Percentiles rank a stretch among this genome's conserved stretches.
phyloP scores from a whole-genome alignment of 73 alveolate species.

The Blepharisma japonicum region DNA sequence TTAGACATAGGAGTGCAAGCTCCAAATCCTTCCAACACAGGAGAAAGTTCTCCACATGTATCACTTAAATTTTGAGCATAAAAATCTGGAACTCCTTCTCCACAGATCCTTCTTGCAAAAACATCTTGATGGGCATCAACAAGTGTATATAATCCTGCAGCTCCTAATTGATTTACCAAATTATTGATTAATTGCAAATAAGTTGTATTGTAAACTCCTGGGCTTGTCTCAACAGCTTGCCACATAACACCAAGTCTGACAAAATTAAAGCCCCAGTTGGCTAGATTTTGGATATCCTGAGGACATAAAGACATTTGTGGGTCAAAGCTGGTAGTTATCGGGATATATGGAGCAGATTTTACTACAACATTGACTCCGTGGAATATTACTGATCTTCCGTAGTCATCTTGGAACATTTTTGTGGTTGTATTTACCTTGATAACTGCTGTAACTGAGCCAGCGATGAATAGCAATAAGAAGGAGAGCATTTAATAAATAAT shows the following conservation, averaged over 20 bases:
- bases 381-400: conserved; percentile 59
- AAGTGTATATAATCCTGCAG: conserved; percentile 65
- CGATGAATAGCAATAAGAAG: too few relatives aligned
- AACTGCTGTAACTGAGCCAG: too few relatives aligned
- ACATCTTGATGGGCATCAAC: conserved; percentile 87
- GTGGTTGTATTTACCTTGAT: conserved; percentile 35
- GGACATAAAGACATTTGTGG: conserved; percentile 64
- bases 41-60: conserved; percentile 45
- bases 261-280: conserved; percentile 73
- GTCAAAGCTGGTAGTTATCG: conserved; percentile 64
- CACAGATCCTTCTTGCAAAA: conserved; percentile 77
- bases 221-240: conserved; percentile 84
- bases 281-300: conserved; percentile 58
- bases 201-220: conserved; percentile 68
- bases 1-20: background rate
- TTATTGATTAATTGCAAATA: conserved; percentile 54
- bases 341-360: conserved; percentile 73
- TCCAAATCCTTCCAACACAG: conserved; percentile 40
- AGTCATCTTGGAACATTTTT: conserved; percentile 44
- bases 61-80: conserved; percentile 52
- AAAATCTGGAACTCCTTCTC: conserved; percentile 86
- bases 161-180: conserved; percentile 65
- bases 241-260: conserved; percentile 88
- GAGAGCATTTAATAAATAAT: too few relatives aligned
- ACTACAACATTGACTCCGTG: conserved; percentile 82